Evolutionary conservation across 2,329 filamentous ascomycete species (phyloP).

Genomic region (Pseudogymnoascus sp.): DNA sequence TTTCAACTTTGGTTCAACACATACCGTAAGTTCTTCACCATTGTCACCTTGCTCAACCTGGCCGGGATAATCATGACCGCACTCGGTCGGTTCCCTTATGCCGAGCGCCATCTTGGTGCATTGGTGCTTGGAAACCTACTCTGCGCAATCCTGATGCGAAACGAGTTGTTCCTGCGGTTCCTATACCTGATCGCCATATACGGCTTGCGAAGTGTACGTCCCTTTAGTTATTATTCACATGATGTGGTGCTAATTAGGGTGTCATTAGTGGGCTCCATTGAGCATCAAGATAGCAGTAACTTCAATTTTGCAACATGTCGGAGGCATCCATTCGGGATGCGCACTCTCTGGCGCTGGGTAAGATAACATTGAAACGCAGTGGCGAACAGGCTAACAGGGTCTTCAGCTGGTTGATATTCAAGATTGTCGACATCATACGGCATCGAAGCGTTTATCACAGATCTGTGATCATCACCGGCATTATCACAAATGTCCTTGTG

Average conservation of each 20-base stretch:
- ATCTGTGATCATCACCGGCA: constrained; percentile 31
- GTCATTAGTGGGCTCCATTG: constrained; percentile 31
- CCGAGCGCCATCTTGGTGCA: constrained; percentile 31
- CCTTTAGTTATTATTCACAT: neutral
- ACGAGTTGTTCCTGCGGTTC: constrained; percentile 32
- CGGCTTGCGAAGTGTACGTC: constrained; percentile 30
- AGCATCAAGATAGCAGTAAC: constrained; percentile 30
- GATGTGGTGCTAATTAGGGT: constrained; percentile 9
- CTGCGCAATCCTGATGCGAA: constrained; percentile 32
- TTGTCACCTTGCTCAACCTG: constrained; percentile 31
- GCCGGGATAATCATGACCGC: constrained; percentile 30
- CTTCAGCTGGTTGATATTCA: constrained; percentile 32
- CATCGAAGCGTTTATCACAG: constrained; percentile 27
- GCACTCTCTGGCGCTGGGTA: constrained; percentile 33
- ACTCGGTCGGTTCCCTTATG: constrained; percentile 29
- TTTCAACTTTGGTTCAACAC: constrained; percentile 35
- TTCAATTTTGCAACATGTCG: constrained; percentile 34
- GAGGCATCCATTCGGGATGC: constrained; percentile 34
- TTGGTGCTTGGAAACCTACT: constrained; percentile 33
- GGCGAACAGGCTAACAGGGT: constrained; percentile 12
- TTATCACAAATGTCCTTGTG: constrained; percentile 32
- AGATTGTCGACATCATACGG: constrained; percentile 31
- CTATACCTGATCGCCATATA: constrained; percentile 32
- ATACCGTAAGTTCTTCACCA: constrained; percentile 33
- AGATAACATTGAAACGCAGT: constrained; percentile 9